Base-by-base conservation (phyloP, 75 land plant genomes). In the Pinus taeda region DNA sequence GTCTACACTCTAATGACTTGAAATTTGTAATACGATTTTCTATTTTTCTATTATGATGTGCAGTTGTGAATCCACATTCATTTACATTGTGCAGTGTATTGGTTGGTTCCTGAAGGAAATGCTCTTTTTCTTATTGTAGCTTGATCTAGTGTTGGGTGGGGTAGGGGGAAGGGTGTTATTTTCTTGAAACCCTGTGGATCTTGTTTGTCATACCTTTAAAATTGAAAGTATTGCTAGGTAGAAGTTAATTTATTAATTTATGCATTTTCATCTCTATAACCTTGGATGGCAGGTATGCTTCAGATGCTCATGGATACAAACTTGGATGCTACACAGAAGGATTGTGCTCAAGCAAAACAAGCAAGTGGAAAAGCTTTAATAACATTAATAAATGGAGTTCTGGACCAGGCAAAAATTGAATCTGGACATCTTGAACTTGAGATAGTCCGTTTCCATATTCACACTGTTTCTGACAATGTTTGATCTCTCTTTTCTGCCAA, bases 361-460 rank as follows among this genome's bases (percentile, higher is more conserved):
- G 90, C 79, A 29, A 93, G 95, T 81, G 97, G 95, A 60, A 89
- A 84, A 75, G 89, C 90, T 59, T 82, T 94, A 58, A 92, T 94
- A 80, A 82, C 84, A 58, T 86, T 94, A 33, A 92, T 94, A 62
- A 94, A 94, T 84, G 93, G 93, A 77, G 93, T 94, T 42, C 86
- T 94, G 67, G 97, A 94, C 80, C 85, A 92, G 60, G 97, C 97
- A 53, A 92, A 94, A 74, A 93, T 94, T 80, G 97, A 94, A 83
- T 92, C 91, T 74, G 93, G 97, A 49, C 90, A 88, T 74, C 64
- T 94, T 57, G 97, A 94, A 80, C 83, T 94, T 6, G 95, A 93
- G 78, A 71, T 75, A 7, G 93, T 93, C 61, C 86, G 93, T 30
- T 94, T 94, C 70, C 80, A 88, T 70, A 57, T 90, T 58, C 81